Evolutionary conservation across 225 moss, liverwort and hornwort species (phyloP), one percentile per base, ranked within the genome.

Genomic region (Physcomitrium patens): DNA sequence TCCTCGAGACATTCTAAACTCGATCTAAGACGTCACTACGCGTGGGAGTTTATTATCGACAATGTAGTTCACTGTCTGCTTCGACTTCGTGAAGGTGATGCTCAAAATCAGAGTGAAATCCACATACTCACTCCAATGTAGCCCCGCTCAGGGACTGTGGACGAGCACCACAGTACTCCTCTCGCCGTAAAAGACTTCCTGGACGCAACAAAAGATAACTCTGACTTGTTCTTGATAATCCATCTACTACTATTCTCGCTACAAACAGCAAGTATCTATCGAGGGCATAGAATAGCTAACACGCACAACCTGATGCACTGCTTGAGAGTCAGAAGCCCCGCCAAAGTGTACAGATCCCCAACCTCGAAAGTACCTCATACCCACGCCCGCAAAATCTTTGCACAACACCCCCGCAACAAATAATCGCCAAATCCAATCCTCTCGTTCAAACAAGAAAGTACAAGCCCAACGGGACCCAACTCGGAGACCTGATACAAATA

Each of bases 41-140:
- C 8, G 10, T 16, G 37, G 19, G 37, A 53, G 37, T 18, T 53
- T 52, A 19, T 5, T 50, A 9, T 9, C 50, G 7, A 19, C 31
- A 48, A 48, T 26, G 24, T 5, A 24, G 1, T 48, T 24, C 48
- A 66, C 51, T 10, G 28, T 10, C 27, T 28, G n/a, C n/a, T 31
- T 27, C 28, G 27, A 67, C 6, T 31, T 7, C 19, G n/a, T 19
- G 9, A 37, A 2, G 31, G n/a, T 31, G 11, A 62, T 42, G 41
- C 41, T 43, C 10, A 43, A 24, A 58, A 58, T 42, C 63, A 3
- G 22, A 54, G 69, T 20, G 4, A 14, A 14, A 15, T 42, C 22
- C 41, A 55, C 69, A 31, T 68, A 14, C 57, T 58, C 24, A 57
- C 70, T 70, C 3, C 43, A 77, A 64, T 64, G 77, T 12, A 24